These are phyloP conservation scores for Gonapodya prolifera DNA, from an alignment of 192 early-diverging fungal species.

Conservation along the genomic window DNA sequence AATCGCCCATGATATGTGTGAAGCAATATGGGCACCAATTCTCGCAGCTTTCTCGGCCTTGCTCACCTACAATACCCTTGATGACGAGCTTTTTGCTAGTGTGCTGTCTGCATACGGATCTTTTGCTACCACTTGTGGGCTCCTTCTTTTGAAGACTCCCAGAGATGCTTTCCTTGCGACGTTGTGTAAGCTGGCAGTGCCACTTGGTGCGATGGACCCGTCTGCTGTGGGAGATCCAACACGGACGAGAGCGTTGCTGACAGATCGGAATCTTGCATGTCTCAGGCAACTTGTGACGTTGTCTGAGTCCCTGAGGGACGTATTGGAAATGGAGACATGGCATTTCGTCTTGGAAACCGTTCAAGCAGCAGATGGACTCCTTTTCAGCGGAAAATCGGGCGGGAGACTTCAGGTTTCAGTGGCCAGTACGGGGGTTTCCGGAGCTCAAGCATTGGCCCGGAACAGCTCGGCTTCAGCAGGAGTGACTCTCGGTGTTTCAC, in stretches of 20 bases:
- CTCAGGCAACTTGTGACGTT: slow-evolving; percentile 58
- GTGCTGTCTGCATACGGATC: slow-evolving; percentile 56
- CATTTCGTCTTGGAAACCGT: slow-evolving; percentile 75
- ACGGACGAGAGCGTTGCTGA: slow-evolving; percentile 22
- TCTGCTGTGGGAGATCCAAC: neutral
- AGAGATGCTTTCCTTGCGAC: slow-evolving; percentile 75
- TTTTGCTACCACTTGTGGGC: slow-evolving; percentile 67
- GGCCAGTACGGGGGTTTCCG: neutral
- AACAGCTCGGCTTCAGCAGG: neutral
- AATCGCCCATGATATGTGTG: slow-evolving; percentile 46
- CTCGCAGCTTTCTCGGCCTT: slow-evolving; percentile 65
- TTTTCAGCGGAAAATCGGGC: slow-evolving; percentile 38
- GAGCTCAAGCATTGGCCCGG: neutral
- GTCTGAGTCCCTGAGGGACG: slow-evolving; percentile 55
- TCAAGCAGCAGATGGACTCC: slow-evolving; percentile 69
- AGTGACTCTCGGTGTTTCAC: neutral
- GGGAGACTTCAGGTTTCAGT: neutral
- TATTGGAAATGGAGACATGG: slow-evolving; percentile 68
- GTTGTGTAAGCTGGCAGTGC: slow-evolving; percentile 75
- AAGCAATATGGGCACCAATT: slow-evolving; percentile 65
- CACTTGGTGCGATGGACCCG: slow-evolving; percentile 20
- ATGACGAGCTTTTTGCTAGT: slow-evolving; percentile 68
- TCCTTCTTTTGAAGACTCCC: slow-evolving; percentile 60
- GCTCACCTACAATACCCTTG: slow-evolving; percentile 52
- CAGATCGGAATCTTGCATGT: slow-evolving; percentile 65